Evolutionary conservation across 352 stramenopile species (phyloP).

Genomic region (Thalassiosira mediterranea): DNA sequence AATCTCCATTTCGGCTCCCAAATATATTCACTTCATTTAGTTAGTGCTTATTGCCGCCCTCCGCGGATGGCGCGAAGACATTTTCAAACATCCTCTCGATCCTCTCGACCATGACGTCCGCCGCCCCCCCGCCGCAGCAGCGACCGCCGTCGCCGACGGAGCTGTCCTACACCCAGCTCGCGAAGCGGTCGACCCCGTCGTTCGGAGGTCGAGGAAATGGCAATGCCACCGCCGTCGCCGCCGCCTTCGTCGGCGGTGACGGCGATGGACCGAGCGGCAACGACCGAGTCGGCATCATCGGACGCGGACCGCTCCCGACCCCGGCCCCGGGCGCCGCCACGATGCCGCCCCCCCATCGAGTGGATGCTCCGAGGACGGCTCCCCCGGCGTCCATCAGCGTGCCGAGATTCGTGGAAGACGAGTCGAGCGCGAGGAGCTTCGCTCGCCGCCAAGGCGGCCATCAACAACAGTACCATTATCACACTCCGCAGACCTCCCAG

Average conservation of each 20-base stretch:
- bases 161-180: conserved; percentile 48
- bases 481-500: not conserved
- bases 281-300: not conserved
- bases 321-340: not conserved
- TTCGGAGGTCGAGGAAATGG: not conserved
- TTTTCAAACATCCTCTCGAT: not conserved
- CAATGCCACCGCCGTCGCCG: too few species aligned
- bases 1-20: too few species aligned
- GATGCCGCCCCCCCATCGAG: too few species aligned
- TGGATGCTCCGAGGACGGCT: conserved; percentile 6
- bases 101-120: not conserved
- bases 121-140: not conserved
- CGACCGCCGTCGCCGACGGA: conserved; percentile 42
- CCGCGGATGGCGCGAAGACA: too few species aligned
- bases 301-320: too few species aligned
- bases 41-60: too few species aligned
- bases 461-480: not conserved
- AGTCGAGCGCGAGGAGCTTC: not conserved
- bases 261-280: not conserved
- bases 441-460: not conserved
- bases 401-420: not conserved
- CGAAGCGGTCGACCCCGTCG: conserved; percentile 10
- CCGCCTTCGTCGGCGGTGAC: not conserved
- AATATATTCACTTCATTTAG: too few species aligned
- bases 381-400: conserved; percentile 16